Conservation (phyloP, 495 filamentous ascomycete genomes). For the Penicillium antarcticum region DNA sequence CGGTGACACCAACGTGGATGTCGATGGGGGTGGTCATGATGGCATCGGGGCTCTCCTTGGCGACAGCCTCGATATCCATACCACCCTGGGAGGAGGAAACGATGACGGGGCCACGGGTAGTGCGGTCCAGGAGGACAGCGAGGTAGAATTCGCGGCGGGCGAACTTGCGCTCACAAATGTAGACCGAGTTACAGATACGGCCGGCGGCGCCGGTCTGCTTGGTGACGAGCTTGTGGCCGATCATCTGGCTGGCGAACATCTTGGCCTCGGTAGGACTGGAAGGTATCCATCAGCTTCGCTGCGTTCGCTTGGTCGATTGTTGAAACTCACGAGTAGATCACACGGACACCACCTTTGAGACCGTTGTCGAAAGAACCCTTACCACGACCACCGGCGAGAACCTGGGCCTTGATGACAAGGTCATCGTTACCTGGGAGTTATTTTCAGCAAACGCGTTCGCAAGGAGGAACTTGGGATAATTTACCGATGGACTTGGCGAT, state of each 20-base stretch:
- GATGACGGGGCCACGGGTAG: slow-evolving; percentile 87
- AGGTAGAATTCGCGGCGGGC: slow-evolving; percentile 99
- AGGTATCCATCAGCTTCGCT: slow-evolving; percentile 16
- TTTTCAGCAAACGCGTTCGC: slow-evolving; percentile 20
- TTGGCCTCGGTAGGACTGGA: slow-evolving; percentile 75
- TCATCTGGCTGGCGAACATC: slow-evolving; percentile 99
- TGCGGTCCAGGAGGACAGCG: slow-evolving; percentile 94
- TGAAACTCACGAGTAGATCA: slow-evolving; percentile 83
- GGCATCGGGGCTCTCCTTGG: slow-evolving; percentile 94
- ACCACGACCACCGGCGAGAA: slow-evolving; percentile 93
- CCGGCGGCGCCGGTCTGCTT: slow-evolving; percentile 95
- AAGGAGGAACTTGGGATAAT: slow-evolving; percentile 7
- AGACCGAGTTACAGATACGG: slow-evolving; percentile 91
- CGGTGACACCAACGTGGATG: slow-evolving; percentile 92
- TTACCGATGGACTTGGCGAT: slow-evolving; percentile 84
- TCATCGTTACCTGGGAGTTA: slow-evolving; percentile 69
- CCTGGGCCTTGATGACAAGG: slow-evolving; percentile 99
- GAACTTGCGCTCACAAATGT: slow-evolving; percentile 99
- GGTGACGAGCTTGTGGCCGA: slow-evolving; percentile 98
- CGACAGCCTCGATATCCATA: slow-evolving; percentile 98
- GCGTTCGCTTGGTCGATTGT: not conserved
- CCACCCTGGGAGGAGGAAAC: slow-evolving; percentile 97
- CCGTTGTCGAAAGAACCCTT: slow-evolving; percentile 98
- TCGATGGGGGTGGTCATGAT: slow-evolving; percentile 91
- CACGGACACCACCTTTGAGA: slow-evolving; percentile 95